These are phyloP conservation scores for Allium sativum DNA, from an alignment of 106 monocot species.

Conservation along the genomic window DNA sequence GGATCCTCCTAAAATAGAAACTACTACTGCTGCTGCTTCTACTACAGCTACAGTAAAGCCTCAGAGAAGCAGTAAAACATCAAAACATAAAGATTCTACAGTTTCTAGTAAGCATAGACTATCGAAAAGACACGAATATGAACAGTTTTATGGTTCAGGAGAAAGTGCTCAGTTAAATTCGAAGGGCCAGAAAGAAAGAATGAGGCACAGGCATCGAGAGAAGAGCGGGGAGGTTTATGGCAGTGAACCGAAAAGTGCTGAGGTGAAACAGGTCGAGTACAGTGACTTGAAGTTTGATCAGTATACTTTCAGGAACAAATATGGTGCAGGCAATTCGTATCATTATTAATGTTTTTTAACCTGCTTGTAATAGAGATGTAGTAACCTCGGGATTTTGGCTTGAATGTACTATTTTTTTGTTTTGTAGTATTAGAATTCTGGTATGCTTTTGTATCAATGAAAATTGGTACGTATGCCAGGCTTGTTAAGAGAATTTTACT, in stretches of 20 bases:
- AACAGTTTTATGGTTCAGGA: constrained; percentile 62
- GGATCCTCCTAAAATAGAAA: constrained; percentile 28
- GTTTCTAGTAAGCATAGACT: constrained; percentile 55
- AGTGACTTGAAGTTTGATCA: constrained; percentile 59
- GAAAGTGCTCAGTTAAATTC: constrained; percentile 37
- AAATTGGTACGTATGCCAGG: no score
- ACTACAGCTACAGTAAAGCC: constrained; percentile 33
- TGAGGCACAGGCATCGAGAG: constrained; percentile 59
- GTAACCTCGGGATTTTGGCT: no score
- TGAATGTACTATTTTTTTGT: no score
- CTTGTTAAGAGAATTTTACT: no score
- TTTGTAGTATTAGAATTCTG: no score
- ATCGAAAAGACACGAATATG: constrained; percentile 72
- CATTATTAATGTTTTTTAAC: no score
- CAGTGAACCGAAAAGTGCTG: constrained; percentile 34
- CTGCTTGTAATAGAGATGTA: no score
- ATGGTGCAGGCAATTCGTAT: constrained; percentile 15
- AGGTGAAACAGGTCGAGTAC: constrained; percentile 35
- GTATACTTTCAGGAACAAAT: constrained; percentile 67
- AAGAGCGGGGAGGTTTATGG: constrained; percentile 46
- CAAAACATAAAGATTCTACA: constrained; percentile 59
- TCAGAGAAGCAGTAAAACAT: constrained; percentile 53
- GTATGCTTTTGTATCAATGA: no score
- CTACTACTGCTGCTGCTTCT: constrained; percentile 19
- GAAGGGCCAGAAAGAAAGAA: constrained; percentile 62